A percentile compares a stretch with the other conserved stretches of the same genome.
These are phyloP conservation scores for Purpureocillium lavendulum DNA, from an alignment of 2,329 filamentous ascomycete species.

Conservation along the genomic window DNA sequence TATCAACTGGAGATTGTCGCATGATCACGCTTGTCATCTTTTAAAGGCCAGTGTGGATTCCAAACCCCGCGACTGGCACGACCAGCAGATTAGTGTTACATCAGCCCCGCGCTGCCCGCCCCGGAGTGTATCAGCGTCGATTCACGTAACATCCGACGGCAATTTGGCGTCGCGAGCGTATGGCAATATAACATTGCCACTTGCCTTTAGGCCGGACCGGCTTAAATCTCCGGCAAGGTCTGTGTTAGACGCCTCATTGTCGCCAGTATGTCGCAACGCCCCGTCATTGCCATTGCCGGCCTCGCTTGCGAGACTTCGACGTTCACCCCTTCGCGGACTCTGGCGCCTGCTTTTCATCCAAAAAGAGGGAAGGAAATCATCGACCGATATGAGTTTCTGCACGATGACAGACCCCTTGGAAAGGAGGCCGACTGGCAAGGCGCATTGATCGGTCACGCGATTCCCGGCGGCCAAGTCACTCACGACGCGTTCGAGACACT, in stretches of 20 bases:
- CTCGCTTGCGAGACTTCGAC: constrained; percentile 46
- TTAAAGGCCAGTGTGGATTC: background rate
- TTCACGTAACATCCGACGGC: too few species aligned
- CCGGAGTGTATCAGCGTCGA: too few species aligned
- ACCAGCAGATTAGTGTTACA: too few species aligned
- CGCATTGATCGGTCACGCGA: constrained; percentile 40
- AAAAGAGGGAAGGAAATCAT: constrained; percentile 32
- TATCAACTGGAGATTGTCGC: background rate
- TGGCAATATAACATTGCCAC: too few species aligned
- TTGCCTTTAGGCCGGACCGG: too few species aligned
- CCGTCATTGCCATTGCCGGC: constrained; percentile 41
- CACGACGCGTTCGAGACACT: constrained; percentile 37
- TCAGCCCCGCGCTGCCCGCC: too few species aligned
- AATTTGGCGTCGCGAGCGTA: too few species aligned
- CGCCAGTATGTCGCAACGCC: constrained; percentile 13
- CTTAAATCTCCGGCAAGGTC: too few species aligned
- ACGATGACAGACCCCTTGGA: constrained; percentile 28
- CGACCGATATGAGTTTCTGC: constrained; percentile 36
- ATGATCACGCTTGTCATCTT: background rate
- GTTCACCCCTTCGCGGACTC: constrained; percentile 41
- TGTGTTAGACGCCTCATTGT: too few species aligned
- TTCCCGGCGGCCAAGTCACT: constrained; percentile 40
- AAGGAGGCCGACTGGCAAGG: constrained; percentile 39
- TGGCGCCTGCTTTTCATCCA: constrained; percentile 39
- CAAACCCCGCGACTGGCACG: too few species aligned